phyloP scores from a whole-genome alignment of 2,329 filamentous ascomycete species.

The Monilinia fructigena region DNA sequence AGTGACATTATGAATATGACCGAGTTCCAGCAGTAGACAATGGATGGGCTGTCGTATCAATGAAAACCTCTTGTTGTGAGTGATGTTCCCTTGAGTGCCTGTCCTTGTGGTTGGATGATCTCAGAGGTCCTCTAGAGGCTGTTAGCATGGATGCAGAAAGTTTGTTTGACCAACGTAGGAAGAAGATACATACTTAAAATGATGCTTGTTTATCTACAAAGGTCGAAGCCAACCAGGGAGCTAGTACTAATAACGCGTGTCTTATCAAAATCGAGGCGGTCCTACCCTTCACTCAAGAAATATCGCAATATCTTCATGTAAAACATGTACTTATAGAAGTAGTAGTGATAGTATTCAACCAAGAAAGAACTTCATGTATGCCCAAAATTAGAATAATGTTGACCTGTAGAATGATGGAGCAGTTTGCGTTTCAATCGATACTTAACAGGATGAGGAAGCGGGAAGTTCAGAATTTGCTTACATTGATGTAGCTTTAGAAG shows the following conservation, averaged over 20 bases:
- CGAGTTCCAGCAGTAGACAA: neutral
- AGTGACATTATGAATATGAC: neutral
- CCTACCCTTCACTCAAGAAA: neutral
- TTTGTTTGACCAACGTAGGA: neutral
- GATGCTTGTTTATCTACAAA: neutral
- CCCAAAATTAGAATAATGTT: slow-evolving; percentile 2
- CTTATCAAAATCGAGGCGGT: neutral
- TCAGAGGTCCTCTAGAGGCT: neutral
- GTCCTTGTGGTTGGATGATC: neutral
- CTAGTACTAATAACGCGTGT: neutral
- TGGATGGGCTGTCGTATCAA: neutral
- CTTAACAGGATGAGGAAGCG: neutral
- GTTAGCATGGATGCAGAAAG: neutral
- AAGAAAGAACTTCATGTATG: neutral
- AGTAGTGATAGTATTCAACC: slow-evolving; percentile 1
- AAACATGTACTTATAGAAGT: neutral
- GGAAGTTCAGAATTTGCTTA: neutral
- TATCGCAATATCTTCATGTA: neutral
- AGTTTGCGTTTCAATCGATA: neutral
- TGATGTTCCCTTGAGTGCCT: neutral
- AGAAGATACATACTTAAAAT: neutral
- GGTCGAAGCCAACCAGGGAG: neutral
- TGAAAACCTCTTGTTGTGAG: neutral
- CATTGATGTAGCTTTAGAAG: neutral
- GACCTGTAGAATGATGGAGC: neutral